Percentiles rank a stretch among this genome's conserved stretches.
Evolutionary conservation across 345 rosid genomes (phyloP).

Genomic region (Euclidium syriacum): DNA sequence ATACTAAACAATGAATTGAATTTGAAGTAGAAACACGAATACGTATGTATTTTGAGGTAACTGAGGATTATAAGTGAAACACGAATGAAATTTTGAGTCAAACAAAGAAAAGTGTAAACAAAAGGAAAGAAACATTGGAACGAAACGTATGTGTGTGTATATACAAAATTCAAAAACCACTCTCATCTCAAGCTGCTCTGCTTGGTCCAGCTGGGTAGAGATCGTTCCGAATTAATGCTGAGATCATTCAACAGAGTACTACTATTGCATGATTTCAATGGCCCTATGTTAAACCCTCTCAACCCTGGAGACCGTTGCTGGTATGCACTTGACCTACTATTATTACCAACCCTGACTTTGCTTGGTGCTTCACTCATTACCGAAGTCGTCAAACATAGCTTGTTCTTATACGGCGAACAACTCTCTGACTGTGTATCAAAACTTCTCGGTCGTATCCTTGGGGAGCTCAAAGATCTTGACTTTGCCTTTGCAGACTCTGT

Average conservation of each 20-base stretch:
- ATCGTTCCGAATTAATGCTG: conserved; percentile 51
- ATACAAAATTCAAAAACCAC: conserved; percentile 8
- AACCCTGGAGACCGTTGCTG: conserved; percentile 83
- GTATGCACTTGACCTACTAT: conserved; percentile 35
- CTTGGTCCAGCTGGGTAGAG: conserved; percentile 41
- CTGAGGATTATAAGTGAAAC: neutral
- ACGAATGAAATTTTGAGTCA: conserved; percentile 5
- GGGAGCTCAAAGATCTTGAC: conserved; percentile 70
- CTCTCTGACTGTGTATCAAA: conserved; percentile 75
- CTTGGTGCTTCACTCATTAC: conserved; percentile 41
- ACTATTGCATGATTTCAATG: conserved; percentile 43
- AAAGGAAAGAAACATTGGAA: conserved; percentile 10
- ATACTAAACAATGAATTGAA: too few relatives aligned
- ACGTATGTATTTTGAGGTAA: too few relatives aligned
- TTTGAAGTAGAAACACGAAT: too few relatives aligned
- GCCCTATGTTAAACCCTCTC: conserved; percentile 41
- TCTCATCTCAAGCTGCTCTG: conserved; percentile 41
- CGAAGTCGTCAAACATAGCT: conserved; percentile 41
- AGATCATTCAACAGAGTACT: conserved; percentile 38
- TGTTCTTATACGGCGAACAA: conserved; percentile 74
- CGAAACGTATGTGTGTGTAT: conserved; percentile 5
- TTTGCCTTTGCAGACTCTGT: conserved; percentile 90
- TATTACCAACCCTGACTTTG: conserved; percentile 22
- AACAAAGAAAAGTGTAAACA: too few relatives aligned
- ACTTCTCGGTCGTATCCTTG: conserved; percentile 55